These are phyloP conservation scores for Cornus controversa DNA, from an alignment of 148 eudicot species.

Conservation along the genomic window DNA sequence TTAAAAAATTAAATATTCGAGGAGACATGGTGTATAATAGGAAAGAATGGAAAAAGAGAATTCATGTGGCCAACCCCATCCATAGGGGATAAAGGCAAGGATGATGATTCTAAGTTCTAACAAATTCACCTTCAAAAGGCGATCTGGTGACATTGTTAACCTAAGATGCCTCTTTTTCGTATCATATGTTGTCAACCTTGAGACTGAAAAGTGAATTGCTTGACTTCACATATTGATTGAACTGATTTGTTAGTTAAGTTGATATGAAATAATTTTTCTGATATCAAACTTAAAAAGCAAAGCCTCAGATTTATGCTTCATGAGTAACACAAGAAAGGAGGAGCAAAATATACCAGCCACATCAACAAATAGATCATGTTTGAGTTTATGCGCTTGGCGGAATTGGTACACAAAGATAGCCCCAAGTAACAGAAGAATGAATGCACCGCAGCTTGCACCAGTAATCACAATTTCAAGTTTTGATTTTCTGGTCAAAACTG, in stretches of 20 bases:
- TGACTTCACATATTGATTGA: not conserved
- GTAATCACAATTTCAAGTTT: slow-evolving; percentile 47
- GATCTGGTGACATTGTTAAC: not conserved
- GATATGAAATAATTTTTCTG: not conserved
- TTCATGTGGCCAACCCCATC: too few relatives aligned
- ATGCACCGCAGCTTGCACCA: slow-evolving; percentile 60
- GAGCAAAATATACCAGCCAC: slow-evolving; percentile 57
- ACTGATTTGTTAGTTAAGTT: not conserved
- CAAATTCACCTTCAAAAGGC: not conserved
- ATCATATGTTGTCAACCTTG: not conserved
- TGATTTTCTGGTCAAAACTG: slow-evolving; percentile 59
- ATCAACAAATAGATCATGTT: slow-evolving; percentile 64
- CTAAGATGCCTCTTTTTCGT: not conserved
- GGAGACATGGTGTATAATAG: too few relatives aligned
- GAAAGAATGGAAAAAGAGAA: too few relatives aligned
- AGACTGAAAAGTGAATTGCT: not conserved
- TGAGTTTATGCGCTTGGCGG: slow-evolving; percentile 33
- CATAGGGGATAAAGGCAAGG: too few relatives aligned
- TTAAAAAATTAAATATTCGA: too few relatives aligned
- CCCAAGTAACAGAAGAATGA: slow-evolving; percentile 63
- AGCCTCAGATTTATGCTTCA: slow-evolving; percentile 7
- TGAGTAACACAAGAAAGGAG: not conserved
- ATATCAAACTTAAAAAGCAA: not conserved
- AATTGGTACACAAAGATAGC: slow-evolving; percentile 46
- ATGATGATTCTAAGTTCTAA: too few relatives aligned